phyloP scores from a whole-genome alignment of 768 basidiomycete species.

The Punctularia strigosozonata region DNA sequence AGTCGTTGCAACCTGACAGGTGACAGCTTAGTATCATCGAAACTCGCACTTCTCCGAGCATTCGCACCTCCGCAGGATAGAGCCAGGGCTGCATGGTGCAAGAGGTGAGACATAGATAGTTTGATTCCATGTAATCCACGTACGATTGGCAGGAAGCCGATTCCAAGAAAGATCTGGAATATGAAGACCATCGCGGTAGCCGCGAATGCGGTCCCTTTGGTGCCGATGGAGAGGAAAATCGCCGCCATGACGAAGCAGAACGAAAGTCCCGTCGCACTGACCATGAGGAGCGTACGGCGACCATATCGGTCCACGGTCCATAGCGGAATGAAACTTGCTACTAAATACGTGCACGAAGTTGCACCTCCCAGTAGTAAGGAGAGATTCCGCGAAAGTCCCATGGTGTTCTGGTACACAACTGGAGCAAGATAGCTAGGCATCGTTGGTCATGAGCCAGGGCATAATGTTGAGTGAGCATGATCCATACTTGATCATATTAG shows the following conservation, averaged over 20 bases:
- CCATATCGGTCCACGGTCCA: conserved; percentile 30
- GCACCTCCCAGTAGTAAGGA: conserved; percentile 28
- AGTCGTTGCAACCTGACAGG: conserved; percentile 23
- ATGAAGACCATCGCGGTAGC: conserved; percentile 29
- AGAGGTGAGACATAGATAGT: neutral
- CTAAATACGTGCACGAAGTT: conserved; percentile 27
- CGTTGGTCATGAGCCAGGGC: neutral
- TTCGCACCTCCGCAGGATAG: conserved; percentile 20
- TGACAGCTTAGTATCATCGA: neutral
- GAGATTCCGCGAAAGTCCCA: conserved; percentile 27
- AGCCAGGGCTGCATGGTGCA: conserved; percentile 18
- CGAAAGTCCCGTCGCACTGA: conserved; percentile 24
- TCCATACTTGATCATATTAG: conserved; percentile 28
- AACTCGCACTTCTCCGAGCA: no score
- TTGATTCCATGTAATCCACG: conserved; percentile 5
- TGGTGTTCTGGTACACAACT: conserved; percentile 29
- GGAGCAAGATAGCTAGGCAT: conserved; percentile 24
- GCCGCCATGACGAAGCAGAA: conserved; percentile 25
- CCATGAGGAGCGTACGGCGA: conserved; percentile 24
- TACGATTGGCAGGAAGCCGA: conserved; percentile 28
- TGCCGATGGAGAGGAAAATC: conserved; percentile 22
- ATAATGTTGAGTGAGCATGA: no score
- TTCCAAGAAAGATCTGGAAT: conserved; percentile 28
- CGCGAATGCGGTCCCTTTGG: conserved; percentile 21
- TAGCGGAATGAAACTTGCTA: conserved; percentile 29